Base-by-base conservation (phyloP, 371 early-diverging fungal genomes). In the Lichtheimia ramosa region DNA sequence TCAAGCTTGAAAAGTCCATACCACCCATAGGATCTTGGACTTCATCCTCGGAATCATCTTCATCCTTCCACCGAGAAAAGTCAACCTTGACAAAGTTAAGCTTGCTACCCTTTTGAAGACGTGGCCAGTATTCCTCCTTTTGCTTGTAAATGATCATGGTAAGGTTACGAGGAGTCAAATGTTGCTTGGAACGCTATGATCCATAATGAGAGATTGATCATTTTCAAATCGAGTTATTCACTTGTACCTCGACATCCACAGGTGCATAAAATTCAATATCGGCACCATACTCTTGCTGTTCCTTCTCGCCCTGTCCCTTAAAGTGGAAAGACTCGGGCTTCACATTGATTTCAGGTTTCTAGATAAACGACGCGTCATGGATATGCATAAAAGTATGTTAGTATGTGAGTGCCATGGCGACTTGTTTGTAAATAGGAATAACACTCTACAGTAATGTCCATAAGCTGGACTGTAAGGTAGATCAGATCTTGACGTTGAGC, bases 61-160 rank as follows among this genome's bases (percentile, higher is more conserved):
- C 95, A 72, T 97, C 97, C 66, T 70, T 86, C 94, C 95, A 98
- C 66, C 75, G 88, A 49, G 84, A 66, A 74, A 98, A 98, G 69
- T 98, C 97, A 28, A 92, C 91, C 84, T 94, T 92, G 57, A 97
- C 65, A 61, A 83, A 98, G 73, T 85, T 79, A 55, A 79, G 80
- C 80, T 88, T 92, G n/a, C 43, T 70, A 28, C 77, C 77, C 80
- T 93, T 89, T 58, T 82, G 86, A 66, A 97, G 79, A 43, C 93
- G 84, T 15, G 92, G 90, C 98, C 98, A 97, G 83, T 85, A 96
- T 16, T 52, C 70, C 51, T 56, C 64, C 63, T 87, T 81, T 61
- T 81, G 76, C 79, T 96, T 96, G 54, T 80, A 79, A 58, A 96
- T 68, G 18, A 82, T 66, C 69, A 90, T 63, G 40, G 83, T 61